phyloP scores from a whole-genome alignment of 2,329 filamentous ascomycete species.

The Diplodia intermedia region DNA sequence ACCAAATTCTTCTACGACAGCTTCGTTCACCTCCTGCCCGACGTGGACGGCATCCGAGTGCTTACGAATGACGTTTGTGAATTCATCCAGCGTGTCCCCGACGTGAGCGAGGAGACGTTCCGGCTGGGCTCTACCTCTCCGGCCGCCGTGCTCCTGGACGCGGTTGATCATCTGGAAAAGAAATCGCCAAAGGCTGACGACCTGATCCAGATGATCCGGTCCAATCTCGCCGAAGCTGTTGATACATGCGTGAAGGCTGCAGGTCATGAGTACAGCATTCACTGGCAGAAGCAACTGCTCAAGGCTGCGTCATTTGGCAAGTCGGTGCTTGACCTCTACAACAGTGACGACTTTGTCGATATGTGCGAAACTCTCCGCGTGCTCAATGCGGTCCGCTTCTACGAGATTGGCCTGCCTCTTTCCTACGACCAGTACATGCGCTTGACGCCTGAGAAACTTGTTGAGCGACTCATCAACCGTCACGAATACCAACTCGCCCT shows the following conservation, averaged over 20 bases:
- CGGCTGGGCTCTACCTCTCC: conserved; percentile 85
- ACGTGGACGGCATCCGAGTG: conserved; percentile 86
- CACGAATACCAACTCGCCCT: conserved; percentile 91
- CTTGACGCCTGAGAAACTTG: conserved; percentile 86
- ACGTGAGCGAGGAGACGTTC: conserved; percentile 87
- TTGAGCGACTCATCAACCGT: conserved; percentile 83
- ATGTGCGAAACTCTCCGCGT: conserved; percentile 96
- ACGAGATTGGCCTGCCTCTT: conserved; percentile 85
- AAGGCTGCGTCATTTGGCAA: conserved; percentile 98
- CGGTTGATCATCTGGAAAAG: conserved; percentile 86
- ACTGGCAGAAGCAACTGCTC: conserved; percentile 95
- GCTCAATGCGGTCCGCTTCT: conserved; percentile 89
- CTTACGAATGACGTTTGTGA: conserved; percentile 96
- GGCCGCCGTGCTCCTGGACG: conserved; percentile 91
- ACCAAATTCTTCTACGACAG: conserved; percentile 87
- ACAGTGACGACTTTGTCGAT: conserved; percentile 97
- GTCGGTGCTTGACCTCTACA: conserved; percentile 95
- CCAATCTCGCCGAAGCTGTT: conserved; percentile 88
- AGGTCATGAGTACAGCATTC: conserved; percentile 85
- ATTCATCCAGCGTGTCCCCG: conserved; percentile 92
- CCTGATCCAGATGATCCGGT: conserved; percentile 91
- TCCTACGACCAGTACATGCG: conserved; percentile 95
- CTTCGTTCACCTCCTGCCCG: conserved; percentile 85
- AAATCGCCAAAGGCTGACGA: conserved; percentile 98
- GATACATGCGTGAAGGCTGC: conserved; percentile 93